A percentile compares a stretch with the other conserved stretches of the same genome.
phyloP scores from a whole-genome alignment of 192 early-diverging fungal genomes.

The Dissophora ornata region DNA sequence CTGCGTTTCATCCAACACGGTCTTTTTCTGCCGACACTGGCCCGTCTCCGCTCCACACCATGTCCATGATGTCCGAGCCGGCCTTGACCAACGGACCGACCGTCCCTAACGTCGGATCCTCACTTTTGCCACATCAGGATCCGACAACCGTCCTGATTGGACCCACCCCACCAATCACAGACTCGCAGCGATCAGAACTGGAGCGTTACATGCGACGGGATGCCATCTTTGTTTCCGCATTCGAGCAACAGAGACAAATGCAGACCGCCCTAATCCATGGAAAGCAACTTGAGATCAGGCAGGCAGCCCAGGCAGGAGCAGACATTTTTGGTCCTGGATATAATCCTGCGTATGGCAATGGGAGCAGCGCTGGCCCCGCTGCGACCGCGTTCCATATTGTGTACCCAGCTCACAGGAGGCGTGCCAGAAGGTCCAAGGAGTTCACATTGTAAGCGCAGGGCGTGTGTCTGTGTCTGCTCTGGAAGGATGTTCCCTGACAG shows the following conservation, averaged over 20 bases:
- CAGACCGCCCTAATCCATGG: conserved; percentile 57
- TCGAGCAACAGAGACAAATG: conserved; percentile 61
- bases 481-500: too few relatives aligned
- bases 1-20: not conserved
- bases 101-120: conserved; percentile 7
- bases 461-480: not conserved
- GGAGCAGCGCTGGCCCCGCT: conserved; percentile 16
- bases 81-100: conserved; percentile 18
- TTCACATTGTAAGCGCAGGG: conserved; percentile 60
- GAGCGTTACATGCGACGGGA: conserved; percentile 59
- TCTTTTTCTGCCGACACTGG: not conserved
- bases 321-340: conserved; percentile 71
- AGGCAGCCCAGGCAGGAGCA: conserved; percentile 40
- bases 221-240: conserved; percentile 57
- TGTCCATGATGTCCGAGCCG: conserved; percentile 24
- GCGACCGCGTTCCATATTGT: conserved; percentile 56
- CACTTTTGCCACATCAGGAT: conserved; percentile 16
- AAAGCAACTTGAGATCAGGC: conserved; percentile 55
- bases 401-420: conserved; percentile 60
- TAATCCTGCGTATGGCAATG: conserved; percentile 66
- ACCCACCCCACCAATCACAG: conserved; percentile 45
- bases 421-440: conserved; percentile 57
- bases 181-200: conserved; percentile 49
- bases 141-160: conserved; percentile 38
- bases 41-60: not conserved